Percentiles rank a stretch among this genome's conserved stretches.
phyloP scores from a whole-genome alignment of 2,329 filamentous ascomycete species.

The Stemphylium lycopersici region DNA sequence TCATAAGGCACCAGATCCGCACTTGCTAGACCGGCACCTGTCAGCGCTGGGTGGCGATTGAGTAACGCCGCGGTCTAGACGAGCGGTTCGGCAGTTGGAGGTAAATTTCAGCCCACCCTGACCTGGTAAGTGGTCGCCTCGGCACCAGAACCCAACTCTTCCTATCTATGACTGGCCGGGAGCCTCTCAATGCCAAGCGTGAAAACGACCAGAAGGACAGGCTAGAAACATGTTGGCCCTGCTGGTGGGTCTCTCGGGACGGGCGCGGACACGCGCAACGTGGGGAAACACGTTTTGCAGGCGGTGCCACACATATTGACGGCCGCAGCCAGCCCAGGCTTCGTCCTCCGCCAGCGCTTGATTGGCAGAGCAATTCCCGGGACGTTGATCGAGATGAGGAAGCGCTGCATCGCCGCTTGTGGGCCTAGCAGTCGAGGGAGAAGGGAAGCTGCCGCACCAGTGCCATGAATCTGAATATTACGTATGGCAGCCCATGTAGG shows the following conservation, averaged over 20 bases:
- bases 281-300: slow-evolving; percentile 42
- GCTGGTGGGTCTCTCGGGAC: slow-evolving; percentile 34
- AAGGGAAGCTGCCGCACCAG: neutral
- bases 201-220: slow-evolving; percentile 15
- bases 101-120: slow-evolving; percentile 14
- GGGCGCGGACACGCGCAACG: slow-evolving; percentile 36
- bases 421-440: slow-evolving; percentile 9
- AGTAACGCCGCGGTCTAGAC: slow-evolving; percentile 26
- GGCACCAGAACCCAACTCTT: slow-evolving; percentile 12
- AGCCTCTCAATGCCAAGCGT: slow-evolving; percentile 20
- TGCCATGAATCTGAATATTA: neutral
- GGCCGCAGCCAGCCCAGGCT: slow-evolving; percentile 23
- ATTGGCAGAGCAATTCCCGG: slow-evolving; percentile 19
- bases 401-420: slow-evolving; percentile 11
- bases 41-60: slow-evolving; percentile 18
- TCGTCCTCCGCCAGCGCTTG: slow-evolving; percentile 8
- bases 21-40: slow-evolving; percentile 19
- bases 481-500: neutral
- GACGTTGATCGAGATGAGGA: slow-evolving; percentile 5
- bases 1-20: slow-evolving; percentile 26
- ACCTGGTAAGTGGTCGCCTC: slow-evolving; percentile 23
- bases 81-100: slow-evolving; percentile 31
- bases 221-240: slow-evolving; percentile 36
- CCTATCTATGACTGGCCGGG: slow-evolving; percentile 15
- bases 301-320: slow-evolving; percentile 31